These are phyloP conservation scores for Termitomyces sp. DNA, from an alignment of 768 basidiomycete genomes.

Conservation along the genomic window DNA sequence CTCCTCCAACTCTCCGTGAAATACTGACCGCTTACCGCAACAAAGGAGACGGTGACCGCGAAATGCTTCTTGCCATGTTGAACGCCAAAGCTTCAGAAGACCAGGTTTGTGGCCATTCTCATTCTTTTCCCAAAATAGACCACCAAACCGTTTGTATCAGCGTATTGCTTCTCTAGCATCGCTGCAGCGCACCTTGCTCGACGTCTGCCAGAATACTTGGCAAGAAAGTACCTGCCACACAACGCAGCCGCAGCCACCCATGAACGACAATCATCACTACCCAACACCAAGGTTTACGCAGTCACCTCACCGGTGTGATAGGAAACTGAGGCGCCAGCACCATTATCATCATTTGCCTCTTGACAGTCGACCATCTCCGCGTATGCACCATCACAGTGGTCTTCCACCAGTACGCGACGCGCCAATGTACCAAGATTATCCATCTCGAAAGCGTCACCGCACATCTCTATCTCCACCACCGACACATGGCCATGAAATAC, in stretches of 20 bases:
- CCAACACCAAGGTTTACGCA: conserved; percentile 35
- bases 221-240: conserved; percentile 14
- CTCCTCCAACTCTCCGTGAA: conserved; percentile 80
- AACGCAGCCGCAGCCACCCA: conserved; percentile 18
- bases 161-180: conserved; percentile 69
- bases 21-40: conserved; percentile 82
- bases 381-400: conserved; percentile 22
- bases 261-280: conserved; percentile 34
- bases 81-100: conserved; percentile 93
- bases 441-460: conserved; percentile 60
- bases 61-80: conserved; percentile 87
- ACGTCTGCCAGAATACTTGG: conserved; percentile 43
- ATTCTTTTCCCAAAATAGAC: not conserved
- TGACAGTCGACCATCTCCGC: conserved; percentile 39
- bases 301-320: conserved; percentile 31
- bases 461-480: conserved; percentile 54
- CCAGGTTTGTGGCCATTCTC: conserved; percentile 51
- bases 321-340: conserved; percentile 29
- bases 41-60: conserved; percentile 89
- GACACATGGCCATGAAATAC: conserved; percentile 38
- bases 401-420: conserved; percentile 31
- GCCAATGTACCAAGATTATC: conserved; percentile 34
- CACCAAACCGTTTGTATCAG: conserved; percentile 29
- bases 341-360: conserved; percentile 24
- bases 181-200: conserved; percentile 69